phyloP scores from a whole-genome alignment of 306 rosid genomes.

The Prinsepia uniflora region DNA sequence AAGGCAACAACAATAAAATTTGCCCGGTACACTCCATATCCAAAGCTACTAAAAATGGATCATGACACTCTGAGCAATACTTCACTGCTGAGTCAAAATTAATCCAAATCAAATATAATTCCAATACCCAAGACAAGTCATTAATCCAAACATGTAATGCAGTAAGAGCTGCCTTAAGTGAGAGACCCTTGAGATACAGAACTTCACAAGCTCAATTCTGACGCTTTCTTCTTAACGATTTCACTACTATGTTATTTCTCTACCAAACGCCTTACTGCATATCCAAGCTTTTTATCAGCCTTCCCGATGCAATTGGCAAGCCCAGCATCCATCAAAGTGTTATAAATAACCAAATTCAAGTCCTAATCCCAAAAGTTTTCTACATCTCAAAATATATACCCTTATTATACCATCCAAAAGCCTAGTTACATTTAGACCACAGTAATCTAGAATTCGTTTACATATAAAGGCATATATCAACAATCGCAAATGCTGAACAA shows the following conservation, averaged over 20 bases:
- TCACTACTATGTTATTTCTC: conserved; percentile 37
- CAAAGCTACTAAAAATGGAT: no score
- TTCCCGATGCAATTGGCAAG: conserved; percentile 42
- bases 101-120: conserved; percentile 67
- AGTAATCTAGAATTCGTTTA: no score
- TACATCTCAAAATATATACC: no score
- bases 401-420: no score
- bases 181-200: conserved; percentile 71
- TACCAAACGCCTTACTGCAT: conserved; percentile 48
- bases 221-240: conserved; percentile 48
- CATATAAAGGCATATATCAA: no score
- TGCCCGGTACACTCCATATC: no score
- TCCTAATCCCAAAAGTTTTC: conserved; percentile 63
- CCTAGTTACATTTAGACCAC: no score
- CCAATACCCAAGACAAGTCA: conserved; percentile 59
- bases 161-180: conserved; percentile 69
- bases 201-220: no score
- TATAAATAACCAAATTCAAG: conserved; percentile 45
- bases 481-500: no score
- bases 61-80: no score
- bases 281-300: conserved; percentile 60
- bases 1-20: no score
- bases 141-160: conserved; percentile 77
- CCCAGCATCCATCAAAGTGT: conserved; percentile 56
- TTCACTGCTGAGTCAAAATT: neutral